Conservation (phyloP, 441 rosid genomes). For the Jatropha multifida region DNA sequence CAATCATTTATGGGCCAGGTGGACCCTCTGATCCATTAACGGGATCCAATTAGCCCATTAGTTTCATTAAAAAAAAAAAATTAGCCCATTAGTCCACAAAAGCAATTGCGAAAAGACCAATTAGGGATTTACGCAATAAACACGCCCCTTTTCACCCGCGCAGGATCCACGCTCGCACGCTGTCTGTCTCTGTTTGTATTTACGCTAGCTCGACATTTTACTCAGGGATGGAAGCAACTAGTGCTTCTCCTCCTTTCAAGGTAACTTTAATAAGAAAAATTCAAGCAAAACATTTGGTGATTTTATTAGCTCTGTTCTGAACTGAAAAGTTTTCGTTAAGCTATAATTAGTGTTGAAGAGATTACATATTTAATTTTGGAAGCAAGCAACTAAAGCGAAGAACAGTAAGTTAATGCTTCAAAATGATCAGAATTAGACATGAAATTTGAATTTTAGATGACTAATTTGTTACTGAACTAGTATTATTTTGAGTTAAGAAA, state of each 20-base stretch:
- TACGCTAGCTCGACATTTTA: slow-evolving; percentile 2
- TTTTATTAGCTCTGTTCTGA: background rate
- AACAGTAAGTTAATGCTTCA: background rate
- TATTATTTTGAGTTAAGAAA: background rate
- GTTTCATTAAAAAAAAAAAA: background rate
- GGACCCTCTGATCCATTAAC: background rate
- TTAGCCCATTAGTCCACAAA: background rate
- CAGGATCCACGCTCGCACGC: background rate
- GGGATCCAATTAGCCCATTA: background rate
- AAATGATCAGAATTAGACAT: background rate
- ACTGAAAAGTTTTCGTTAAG: background rate
- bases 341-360: background rate
- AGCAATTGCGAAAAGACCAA: background rate
- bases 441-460: background rate
- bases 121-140: background rate
- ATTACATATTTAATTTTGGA: background rate
- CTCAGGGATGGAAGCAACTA: slow-evolving; percentile 42
- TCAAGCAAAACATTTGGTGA: background rate
- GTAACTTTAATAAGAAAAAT: slow-evolving; percentile 16
- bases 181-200: slow-evolving; percentile 3
- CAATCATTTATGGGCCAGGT: background rate
- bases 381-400: slow-evolving; percentile 1
- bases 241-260: slow-evolving; percentile 39
- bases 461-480: background rate
- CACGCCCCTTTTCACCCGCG: background rate